Evolutionary conservation across 2,329 filamentous ascomycete species (phyloP), one percentile per base, ranked within the genome.

Genomic region (Xylaria sp.): DNA sequence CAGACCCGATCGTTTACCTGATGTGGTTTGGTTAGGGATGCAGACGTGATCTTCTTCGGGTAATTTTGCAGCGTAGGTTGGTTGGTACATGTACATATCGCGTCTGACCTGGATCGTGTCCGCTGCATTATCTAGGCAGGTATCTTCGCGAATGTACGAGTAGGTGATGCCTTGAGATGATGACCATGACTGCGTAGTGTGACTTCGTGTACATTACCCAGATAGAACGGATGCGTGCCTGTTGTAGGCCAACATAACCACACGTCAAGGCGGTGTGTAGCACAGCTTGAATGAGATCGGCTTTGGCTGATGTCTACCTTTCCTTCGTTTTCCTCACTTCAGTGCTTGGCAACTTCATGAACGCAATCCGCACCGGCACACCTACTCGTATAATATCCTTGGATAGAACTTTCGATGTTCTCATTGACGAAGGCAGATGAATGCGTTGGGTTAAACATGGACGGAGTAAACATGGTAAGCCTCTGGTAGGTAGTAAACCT

Each of bases 231-330:
- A 16, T 35, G 47, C 37, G 37, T 42, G 23, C 11, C 37, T 42
- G 49, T 53, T 35, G 23, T 39, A 16, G 53, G 60, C 55, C 39
- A 35, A 48, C 39, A 44, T 42, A 54, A 55, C 42, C 8, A 55
- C 47, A 44, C 39, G 54, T 30, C 19, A 30, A 35, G 47, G 59
- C 55, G 62, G 62, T 64, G 61, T 63, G 59, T 60, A 58, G 58
- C 62, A 64, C 62, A 54, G 58, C 60, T 10, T 60, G 54, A 2
- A 50, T 50, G 23, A 18, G 52, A 53, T 59, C 4, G n/a, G 37
- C 37, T 13, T 42, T 42, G 37, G 11, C 11, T 9, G 11, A 42
- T 42, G 37, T 42, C 11, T 42, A 42, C 7, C 11, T 42, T 8
- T 8, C 37, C 37, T 13, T 13, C 11, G 9, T 42, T 13, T 42